Evolutionary conservation across 768 basidiomycete genomes (phyloP).

Genomic region (Lyophyllum atratum): DNA sequence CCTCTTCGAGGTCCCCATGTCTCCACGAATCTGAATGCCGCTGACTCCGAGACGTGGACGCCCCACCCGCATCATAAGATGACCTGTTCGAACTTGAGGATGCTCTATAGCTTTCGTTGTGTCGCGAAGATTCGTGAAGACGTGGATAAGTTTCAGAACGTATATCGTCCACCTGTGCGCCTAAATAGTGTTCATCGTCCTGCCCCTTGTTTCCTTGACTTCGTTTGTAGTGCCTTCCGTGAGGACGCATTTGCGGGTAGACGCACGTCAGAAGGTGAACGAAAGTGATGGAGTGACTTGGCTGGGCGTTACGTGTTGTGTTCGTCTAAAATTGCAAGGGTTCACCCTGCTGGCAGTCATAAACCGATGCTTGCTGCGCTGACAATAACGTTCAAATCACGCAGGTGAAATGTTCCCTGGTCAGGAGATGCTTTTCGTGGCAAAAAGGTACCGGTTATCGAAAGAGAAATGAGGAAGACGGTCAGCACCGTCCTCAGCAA

Average conservation of each 20-base stretch:
- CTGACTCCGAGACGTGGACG: constrained; percentile 52
- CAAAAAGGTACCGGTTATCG: constrained; percentile 1
- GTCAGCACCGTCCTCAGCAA: constrained; percentile 16
- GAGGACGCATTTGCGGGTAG: constrained; percentile 40
- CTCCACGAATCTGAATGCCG: constrained; percentile 55
- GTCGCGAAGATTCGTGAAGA: constrained; percentile 46
- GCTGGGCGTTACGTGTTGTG: constrained; percentile 33
- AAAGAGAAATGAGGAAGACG: constrained; percentile 12
- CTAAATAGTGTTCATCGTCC: constrained; percentile 50
- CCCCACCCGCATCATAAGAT: constrained; percentile 50
- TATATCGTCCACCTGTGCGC: constrained; percentile 52
- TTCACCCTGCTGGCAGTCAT: constrained; percentile 24
- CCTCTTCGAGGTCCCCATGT: constrained; percentile 43
- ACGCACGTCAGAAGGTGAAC: constrained; percentile 21
- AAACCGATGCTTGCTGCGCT: constrained; percentile 4
- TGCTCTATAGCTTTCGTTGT: constrained; percentile 49
- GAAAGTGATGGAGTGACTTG: constrained; percentile 23
- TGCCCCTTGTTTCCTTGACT: constrained; percentile 52
- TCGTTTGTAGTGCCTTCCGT: constrained; percentile 49
- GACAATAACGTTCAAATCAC: constrained; percentile 18
- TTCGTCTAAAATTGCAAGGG: constrained; percentile 33
- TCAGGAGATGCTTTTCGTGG: constrained; percentile 3
- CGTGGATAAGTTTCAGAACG: constrained; percentile 56
- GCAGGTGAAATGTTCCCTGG: constrained; percentile 7
- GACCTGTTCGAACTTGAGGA: constrained; percentile 43